Base-by-base conservation (phyloP, 2,329 filamentous ascomycete genomes). In the Hortaea sp. region DNA sequence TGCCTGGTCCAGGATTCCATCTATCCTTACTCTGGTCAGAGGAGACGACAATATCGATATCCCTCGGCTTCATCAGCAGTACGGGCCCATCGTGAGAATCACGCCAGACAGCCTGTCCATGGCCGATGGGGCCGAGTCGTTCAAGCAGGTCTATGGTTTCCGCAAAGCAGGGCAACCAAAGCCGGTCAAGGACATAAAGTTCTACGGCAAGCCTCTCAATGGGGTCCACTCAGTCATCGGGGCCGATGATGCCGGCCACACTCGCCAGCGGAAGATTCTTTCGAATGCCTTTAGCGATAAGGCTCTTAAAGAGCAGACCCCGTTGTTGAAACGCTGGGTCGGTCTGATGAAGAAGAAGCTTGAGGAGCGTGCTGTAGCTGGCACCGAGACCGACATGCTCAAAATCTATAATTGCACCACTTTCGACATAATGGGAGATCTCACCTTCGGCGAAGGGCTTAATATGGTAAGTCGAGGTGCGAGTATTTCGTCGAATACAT, bases 61-160 rank as follows among this genome's bases (percentile, higher is more conserved):
- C 11, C 44, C 51, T 7, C 42, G 20, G 6, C 53, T 69, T 0
- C 68, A 70, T 48, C 39, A 57, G 5, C 49, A 59, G 38, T 67
- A 69, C 49, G 68, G 66, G 1, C 50, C 56, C 3, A 55, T 69
- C 2, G 65, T 71, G 12, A 62, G 69, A 1, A 61, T 68, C 10
- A 57, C 60, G 0, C 70, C 70, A 0, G 61, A 63, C 34, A 59
- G 68, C 28, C 53, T 72, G 3, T 65, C 60, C 12, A 67, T 64
- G 52, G 60, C 56, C 42, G 46, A 44, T 13, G 55, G 53, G 4
- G 50, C 49, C 13, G 29, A 53, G 29, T 52, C 55, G 2, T 61
- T 51, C 50, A 54, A 57, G 40, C 53, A 57, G 10, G 47, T 63
- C 29, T 56, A 63, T 42, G 61, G 60, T 13, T 55, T 55, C 50